Conservation (phyloP, 768 basidiomycete species). For the Phlegmacium glaucopus region DNA sequence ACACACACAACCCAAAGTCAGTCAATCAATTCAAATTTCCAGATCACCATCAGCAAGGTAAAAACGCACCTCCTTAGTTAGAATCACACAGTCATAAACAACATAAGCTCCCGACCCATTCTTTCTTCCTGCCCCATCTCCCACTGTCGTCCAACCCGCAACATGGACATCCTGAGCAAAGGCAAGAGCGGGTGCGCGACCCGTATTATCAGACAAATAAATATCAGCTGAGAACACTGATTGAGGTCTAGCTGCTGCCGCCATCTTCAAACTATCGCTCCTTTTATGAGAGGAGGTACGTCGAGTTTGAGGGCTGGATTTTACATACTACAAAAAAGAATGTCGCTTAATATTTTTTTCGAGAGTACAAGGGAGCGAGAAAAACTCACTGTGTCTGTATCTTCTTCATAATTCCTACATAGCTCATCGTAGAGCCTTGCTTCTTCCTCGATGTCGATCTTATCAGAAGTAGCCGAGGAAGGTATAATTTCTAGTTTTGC, state of each 20-base stretch:
- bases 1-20: too few relatives aligned
- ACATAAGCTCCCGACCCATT: constrained; percentile 52
- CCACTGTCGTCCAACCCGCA: constrained; percentile 70
- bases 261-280: too few relatives aligned
- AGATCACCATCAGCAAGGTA: too few relatives aligned
- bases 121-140: constrained; percentile 40
- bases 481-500: constrained; percentile 53
- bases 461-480: constrained; percentile 21
- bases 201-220: constrained; percentile 61
- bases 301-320: constrained; percentile 6
- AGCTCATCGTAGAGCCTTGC: constrained; percentile 64
- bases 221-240: constrained; percentile 69
- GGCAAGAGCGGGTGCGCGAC: constrained; percentile 22
- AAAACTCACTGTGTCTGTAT: constrained; percentile 17
- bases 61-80: constrained; percentile 43
- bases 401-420: constrained; percentile 17
- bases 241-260: background rate
- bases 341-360: background rate
- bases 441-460: constrained; percentile 69
- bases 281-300: background rate
- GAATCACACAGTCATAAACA: constrained; percentile 72
- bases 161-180: constrained; percentile 68
- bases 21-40: too few relatives aligned
- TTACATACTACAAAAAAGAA: constrained; percentile 11
- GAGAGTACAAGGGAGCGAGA: background rate